phyloP scores from a whole-genome alignment of 2,329 filamentous ascomycete species.

The Phaeosphaeriaceae sp. region DNA sequence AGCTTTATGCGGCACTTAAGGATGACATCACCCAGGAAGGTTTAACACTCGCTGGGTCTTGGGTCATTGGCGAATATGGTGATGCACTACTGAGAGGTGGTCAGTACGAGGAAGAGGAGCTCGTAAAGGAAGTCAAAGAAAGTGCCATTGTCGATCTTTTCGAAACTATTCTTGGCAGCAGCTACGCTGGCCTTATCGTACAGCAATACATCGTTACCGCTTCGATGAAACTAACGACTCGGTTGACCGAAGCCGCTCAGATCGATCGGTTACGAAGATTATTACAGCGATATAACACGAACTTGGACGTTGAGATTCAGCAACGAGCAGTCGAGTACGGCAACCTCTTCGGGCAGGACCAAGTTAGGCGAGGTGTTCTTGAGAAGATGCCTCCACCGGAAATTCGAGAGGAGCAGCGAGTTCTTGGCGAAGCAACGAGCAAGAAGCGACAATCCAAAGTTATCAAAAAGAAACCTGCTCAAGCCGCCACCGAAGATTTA shows the following conservation, averaged over 20 bases:
- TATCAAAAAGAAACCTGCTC: slow-evolving; percentile 72
- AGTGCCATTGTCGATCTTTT: slow-evolving; percentile 94
- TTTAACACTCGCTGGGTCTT: slow-evolving; percentile 87
- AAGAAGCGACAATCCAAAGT: slow-evolving; percentile 59
- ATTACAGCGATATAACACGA: slow-evolving; percentile 78
- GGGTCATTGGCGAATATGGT: slow-evolving; percentile 97
- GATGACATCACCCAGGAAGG: slow-evolving; percentile 98
- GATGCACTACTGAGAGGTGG: slow-evolving; percentile 88
- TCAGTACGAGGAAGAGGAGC: slow-evolving; percentile 91
- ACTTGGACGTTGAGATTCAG: slow-evolving; percentile 93
- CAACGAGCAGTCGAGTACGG: slow-evolving; percentile 94
- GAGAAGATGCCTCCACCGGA: slow-evolving; percentile 98
- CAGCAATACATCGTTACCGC: slow-evolving; percentile 97
- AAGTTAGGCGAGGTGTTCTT: slow-evolving; percentile 85
- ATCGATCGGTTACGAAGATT: slow-evolving; percentile 83
- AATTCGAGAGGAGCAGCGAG: slow-evolving; percentile 92
- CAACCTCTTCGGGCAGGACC: slow-evolving; percentile 90
- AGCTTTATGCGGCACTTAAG: slow-evolving; percentile 87
- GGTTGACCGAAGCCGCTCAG: slow-evolving; percentile 82
- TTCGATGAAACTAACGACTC: slow-evolving; percentile 91
- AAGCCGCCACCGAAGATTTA: slow-evolving; percentile 89
- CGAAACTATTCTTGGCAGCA: slow-evolving; percentile 88
- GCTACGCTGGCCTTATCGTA: slow-evolving; percentile 87
- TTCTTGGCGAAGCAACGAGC: slow-evolving; percentile 76
- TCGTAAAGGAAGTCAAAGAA: slow-evolving; percentile 82